These are phyloP conservation scores for Jaltomata sinuosa DNA, from an alignment of 257 asterid species.

Conservation along the genomic window DNA sequence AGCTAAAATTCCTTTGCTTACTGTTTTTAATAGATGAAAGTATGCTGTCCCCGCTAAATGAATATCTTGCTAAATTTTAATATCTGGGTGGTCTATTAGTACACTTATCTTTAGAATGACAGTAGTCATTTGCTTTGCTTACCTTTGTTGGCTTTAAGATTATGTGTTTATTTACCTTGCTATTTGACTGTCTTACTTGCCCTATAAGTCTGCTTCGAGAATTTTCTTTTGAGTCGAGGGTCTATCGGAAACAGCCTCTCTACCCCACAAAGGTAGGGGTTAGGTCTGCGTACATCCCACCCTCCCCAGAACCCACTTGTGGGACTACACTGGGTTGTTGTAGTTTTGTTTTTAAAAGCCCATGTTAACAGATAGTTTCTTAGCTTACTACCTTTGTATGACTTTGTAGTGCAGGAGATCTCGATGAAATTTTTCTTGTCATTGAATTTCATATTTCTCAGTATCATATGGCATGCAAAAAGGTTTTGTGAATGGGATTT, in stretches of 20 bases:
- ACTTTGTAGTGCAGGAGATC: not conserved
- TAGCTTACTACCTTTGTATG: not conserved
- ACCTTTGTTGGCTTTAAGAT: not conserved
- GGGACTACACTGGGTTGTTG: not conserved
- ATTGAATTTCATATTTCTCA: not conserved
- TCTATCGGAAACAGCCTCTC: not conserved
- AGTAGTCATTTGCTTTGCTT: not conserved
- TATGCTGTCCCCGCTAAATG: not conserved
- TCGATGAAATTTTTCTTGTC: not conserved
- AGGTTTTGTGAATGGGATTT: not conserved
- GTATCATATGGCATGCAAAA: not conserved
- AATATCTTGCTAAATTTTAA: not conserved
- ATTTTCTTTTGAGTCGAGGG: not conserved
- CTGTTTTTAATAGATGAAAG: not conserved
- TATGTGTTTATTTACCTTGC: not conserved
- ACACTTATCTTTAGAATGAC: not conserved
- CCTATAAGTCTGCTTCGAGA: not conserved
- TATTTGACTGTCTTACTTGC: not conserved
- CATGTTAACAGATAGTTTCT: not conserved
- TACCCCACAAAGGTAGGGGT: not conserved
- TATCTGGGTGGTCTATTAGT: not conserved
- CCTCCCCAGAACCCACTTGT: not conserved
- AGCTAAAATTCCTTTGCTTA: not conserved
- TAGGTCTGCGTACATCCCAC: not conserved
- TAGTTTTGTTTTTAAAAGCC: not conserved